Percentiles rank a stretch among this genome's conserved stretches.
Evolutionary conservation across 768 basidiomycete species (phyloP).

Genomic region (Tubosaeta brunneosetosa): DNA sequence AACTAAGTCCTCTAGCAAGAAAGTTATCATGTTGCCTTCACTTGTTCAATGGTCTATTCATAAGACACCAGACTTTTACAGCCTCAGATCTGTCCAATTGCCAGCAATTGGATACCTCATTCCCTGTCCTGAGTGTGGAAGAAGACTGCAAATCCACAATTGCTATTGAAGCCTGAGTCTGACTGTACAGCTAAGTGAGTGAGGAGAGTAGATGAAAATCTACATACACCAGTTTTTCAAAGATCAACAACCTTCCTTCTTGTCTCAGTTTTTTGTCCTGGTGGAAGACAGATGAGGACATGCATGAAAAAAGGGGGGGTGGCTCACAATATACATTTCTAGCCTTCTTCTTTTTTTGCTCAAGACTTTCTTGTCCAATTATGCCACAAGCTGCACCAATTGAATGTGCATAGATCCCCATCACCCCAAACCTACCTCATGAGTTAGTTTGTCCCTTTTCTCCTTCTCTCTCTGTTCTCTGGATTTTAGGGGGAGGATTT

Average conservation of each 20-base stretch:
- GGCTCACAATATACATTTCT: constrained; percentile 85
- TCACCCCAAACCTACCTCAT: constrained; percentile 47
- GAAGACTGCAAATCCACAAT: constrained; percentile 69
- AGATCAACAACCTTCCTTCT: constrained; percentile 71
- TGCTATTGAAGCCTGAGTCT: constrained; percentile 67
- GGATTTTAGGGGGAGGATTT: constrained; percentile 53
- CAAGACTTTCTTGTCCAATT: constrained; percentile 68
- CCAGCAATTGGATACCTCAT: constrained; percentile 54
- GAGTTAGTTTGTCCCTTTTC: constrained; percentile 51
- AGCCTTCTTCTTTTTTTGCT: constrained; percentile 84
- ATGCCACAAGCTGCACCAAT: constrained; percentile 29
- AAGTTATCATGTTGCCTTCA: constrained; percentile 41
- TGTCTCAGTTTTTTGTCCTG: constrained; percentile 92
- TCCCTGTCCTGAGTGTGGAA: constrained; percentile 78
- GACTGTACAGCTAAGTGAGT: constrained; percentile 40
- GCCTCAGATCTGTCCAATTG: constrained; percentile 57
- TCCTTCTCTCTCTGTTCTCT: constrained; percentile 58
- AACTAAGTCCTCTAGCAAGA: background rate
- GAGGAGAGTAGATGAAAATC: background rate
- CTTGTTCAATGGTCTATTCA: constrained; percentile 46
- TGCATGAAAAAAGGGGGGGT: background rate
- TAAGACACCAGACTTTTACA: constrained; percentile 46
- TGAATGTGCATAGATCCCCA: background rate
- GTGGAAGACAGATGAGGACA: constrained; percentile 1
- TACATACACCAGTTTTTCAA: constrained; percentile 77